Base-by-base conservation (phyloP, 805 yeast species). In the Myxozyma monticola region DNA sequence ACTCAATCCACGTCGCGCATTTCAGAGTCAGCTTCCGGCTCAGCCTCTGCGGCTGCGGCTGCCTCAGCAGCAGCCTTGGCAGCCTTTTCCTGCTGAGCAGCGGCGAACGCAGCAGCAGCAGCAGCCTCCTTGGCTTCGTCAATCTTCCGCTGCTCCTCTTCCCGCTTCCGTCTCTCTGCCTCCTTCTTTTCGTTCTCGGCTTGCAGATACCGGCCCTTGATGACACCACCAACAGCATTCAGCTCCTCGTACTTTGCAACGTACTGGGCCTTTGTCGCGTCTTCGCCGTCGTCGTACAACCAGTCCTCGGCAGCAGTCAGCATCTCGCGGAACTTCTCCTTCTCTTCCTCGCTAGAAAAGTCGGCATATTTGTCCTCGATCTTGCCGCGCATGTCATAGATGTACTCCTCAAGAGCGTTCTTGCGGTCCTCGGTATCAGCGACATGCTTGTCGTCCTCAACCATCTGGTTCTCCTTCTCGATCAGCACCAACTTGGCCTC, bases 351-450 rank as follows among this genome's bases (percentile, higher is more conserved):
- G 61, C 85, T 78, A 51, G 97, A 96, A 69, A 90, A 93, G 64
- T 77, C 83, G 61, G 86, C 79, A 70, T 91, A 91, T 64, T 83
- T 83, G 49, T 89, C 99, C 54, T 90, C 98, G 67, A 93, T 78
- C 77, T 93, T 93, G 70, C 95, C 96, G 76, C 99, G 86, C 73
- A 91, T 82, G 65, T 88, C 95, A 76, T 93, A 93, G 67, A 93
- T 93, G 79, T 93, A 93, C 79, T 93, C 99, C 79, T 93, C 99
- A 57, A 93, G 79, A 60, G 96, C 93, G 72, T 93, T 93, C 85
- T 93, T 93, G 74, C 89, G 88, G 76, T 93, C 97, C 78, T 93
- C 98, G 61, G 98, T 93, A 76, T 93, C 98, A 61, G 95, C 95
- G 60, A 93, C 97, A 64, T 91, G 83, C 77, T 90, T 93, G 74